Conservation (phyloP, 768 basidiomycete genomes). For the Stropharia rugosoannulata region DNA sequence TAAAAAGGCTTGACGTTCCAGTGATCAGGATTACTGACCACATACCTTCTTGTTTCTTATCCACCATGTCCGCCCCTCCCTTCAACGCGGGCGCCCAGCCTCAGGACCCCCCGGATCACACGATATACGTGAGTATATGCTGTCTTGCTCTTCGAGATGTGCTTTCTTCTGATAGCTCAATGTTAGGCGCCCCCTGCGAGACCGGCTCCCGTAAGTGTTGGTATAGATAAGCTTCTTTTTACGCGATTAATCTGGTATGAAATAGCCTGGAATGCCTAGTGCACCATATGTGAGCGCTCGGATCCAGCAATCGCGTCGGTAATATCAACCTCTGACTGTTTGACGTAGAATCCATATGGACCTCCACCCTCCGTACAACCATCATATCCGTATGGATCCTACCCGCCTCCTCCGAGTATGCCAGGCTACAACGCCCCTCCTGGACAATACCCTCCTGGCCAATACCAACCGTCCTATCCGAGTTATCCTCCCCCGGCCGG, state of each 20-base stretch:
- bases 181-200: conserved; percentile 3
- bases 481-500: too few relatives aligned
- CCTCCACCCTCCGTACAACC: neutral
- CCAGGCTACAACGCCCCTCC: too few relatives aligned
- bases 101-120: neutral
- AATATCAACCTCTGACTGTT: too few relatives aligned
- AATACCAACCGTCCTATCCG: too few relatives aligned
- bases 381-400: too few relatives aligned
- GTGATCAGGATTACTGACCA: neutral
- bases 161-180: neutral
- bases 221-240: neutral
- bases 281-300: conserved; percentile 1
- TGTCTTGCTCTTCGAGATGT: neutral
- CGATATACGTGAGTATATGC: neutral
- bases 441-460: too few relatives aligned
- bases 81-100: neutral
- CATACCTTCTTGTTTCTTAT: neutral
- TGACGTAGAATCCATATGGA: neutral
- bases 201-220: neutral
- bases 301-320: too few relatives aligned
- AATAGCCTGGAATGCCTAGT: neutral
- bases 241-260: neutral
- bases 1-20: neutral
- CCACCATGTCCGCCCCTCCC: neutral
- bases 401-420: too few relatives aligned